Percentiles rank a stretch among this genome's conserved stretches.
phyloP scores from a whole-genome alignment of 2,329 filamentous ascomycete species.

The Onygenales sp. region DNA sequence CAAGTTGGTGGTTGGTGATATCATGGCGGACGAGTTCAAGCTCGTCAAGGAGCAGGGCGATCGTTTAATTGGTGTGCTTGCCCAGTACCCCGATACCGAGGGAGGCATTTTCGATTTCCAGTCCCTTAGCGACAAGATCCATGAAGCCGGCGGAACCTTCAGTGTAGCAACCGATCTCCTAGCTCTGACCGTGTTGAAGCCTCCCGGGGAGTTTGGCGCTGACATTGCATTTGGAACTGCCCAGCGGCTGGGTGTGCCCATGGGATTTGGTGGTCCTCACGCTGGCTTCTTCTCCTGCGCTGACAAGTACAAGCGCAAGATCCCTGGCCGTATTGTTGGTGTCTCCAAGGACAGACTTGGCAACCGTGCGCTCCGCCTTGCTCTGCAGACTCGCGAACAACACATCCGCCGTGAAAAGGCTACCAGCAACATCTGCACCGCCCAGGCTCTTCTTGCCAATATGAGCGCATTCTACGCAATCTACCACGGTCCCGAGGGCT shows the following conservation, averaged over 20 bases:
- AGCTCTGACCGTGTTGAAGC: constrained; percentile 75
- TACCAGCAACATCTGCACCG: constrained; percentile 94
- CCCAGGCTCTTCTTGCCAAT: constrained; percentile 86
- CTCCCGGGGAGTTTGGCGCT: constrained; percentile 87
- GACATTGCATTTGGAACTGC: constrained; percentile 92
- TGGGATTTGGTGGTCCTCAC: constrained; percentile 90
- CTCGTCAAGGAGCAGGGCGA: constrained; percentile 65
- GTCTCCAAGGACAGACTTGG: constrained; percentile 85
- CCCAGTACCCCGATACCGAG: constrained; percentile 89
- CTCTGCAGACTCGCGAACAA: constrained; percentile 88
- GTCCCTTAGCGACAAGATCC: constrained; percentile 63
- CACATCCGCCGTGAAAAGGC: constrained; percentile 95
- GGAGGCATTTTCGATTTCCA: constrained; percentile 71
- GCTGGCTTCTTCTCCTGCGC: constrained; percentile 90
- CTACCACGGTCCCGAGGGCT: constrained; percentile 78
- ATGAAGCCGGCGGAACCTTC: constrained; percentile 68
- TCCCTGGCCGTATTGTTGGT: constrained; percentile 82
- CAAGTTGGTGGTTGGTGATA: constrained; percentile 62
- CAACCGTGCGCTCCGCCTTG: constrained; percentile 68
- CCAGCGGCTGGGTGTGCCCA: constrained; percentile 82
- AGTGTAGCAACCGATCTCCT: constrained; percentile 84
- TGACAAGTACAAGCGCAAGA: constrained; percentile 88
- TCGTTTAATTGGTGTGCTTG: constrained; percentile 77
- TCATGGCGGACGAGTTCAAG: constrained; percentile 55
- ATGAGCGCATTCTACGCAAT: constrained; percentile 93